These are phyloP conservation scores for Boletus bicolor DNA, from an alignment of 768 basidiomycete species.

Conservation along the genomic window DNA sequence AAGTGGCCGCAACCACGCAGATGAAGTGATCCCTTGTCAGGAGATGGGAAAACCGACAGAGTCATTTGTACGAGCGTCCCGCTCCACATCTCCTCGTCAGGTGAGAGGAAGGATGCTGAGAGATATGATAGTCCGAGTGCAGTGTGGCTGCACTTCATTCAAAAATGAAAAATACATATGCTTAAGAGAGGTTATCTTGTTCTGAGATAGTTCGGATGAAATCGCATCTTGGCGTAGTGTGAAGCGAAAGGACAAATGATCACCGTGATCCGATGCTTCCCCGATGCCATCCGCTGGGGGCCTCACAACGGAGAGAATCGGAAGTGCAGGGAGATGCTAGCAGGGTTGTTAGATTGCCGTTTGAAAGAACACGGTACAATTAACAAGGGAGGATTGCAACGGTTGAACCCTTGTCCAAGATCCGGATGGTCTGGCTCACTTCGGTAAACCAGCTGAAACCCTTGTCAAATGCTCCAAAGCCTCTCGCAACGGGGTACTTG, in stretches of 20 bases:
- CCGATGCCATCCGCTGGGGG: not conserved
- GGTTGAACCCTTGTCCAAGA: conserved; percentile 53
- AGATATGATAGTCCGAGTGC: not conserved
- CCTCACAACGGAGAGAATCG: too few species aligned
- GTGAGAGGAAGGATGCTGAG: too few species aligned
- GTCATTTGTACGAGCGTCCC: not conserved
- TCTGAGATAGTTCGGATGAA: not conserved
- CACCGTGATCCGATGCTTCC: not conserved
- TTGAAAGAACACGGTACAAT: not conserved
- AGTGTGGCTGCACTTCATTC: not conserved
- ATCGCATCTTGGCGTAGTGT: not conserved
- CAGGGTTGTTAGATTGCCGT: not conserved
- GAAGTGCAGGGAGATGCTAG: too few species aligned
- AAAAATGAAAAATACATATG: not conserved
- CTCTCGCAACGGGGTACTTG: conserved; percentile 49
- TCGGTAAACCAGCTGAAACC: conserved; percentile 74
- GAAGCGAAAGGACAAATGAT: not conserved
- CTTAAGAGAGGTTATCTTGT: not conserved
- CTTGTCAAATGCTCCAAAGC: conserved; percentile 46
- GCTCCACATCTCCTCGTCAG: too few species aligned
- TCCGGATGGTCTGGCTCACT: conserved; percentile 53
- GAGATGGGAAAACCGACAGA: not conserved
- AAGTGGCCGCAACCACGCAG: not conserved
- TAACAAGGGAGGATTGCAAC: conserved; percentile 51
- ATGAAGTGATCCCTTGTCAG: not conserved